Percentiles rank a stretch among this genome's conserved stretches.
phyloP scores from a whole-genome alignment of 129 eudicot genomes.

The Tagetes erecta region DNA sequence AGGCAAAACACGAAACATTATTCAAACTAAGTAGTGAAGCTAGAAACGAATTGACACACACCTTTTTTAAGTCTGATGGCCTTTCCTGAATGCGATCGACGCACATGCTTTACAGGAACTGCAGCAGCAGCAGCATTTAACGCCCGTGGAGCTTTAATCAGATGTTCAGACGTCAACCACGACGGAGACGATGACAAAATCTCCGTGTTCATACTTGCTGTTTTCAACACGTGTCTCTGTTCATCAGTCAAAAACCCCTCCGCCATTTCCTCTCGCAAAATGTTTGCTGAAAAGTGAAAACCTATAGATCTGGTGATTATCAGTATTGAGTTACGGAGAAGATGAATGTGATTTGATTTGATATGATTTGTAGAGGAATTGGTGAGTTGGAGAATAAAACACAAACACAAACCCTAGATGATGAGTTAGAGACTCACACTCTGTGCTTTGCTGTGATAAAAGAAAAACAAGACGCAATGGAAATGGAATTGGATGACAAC shows the following conservation, averaged over 20 bases:
- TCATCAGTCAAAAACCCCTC: slow-evolving; percentile 83
- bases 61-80: slow-evolving; percentile 63
- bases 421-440: too few relatives aligned
- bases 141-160: slow-evolving; percentile 59
- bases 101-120: slow-evolving; percentile 62
- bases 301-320: background rate
- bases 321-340: slow-evolving; percentile 23
- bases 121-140: slow-evolving; percentile 55
- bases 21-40: background rate
- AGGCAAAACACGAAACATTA: background rate
- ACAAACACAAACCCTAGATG: too few relatives aligned
- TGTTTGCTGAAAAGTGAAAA: too few relatives aligned
- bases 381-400: too few relatives aligned
- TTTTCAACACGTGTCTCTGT: slow-evolving; percentile 70
- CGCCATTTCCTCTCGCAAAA: slow-evolving; percentile 41
- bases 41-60: slow-evolving; percentile 21
- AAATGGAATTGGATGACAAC: too few relatives aligned
- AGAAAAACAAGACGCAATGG: too few relatives aligned
- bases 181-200: slow-evolving; percentile 61
- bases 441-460: too few relatives aligned
- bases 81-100: slow-evolving; percentile 77
- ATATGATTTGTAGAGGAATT: background rate
- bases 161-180: slow-evolving; percentile 48
- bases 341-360: slow-evolving; percentile 19
- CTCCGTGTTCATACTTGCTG: slow-evolving; percentile 58